Evolutionary conservation across 225 moss, liverwort and hornwort genomes (phyloP), one percentile per base, ranked within the genome.

Genomic region (Ulota crispa): DNA sequence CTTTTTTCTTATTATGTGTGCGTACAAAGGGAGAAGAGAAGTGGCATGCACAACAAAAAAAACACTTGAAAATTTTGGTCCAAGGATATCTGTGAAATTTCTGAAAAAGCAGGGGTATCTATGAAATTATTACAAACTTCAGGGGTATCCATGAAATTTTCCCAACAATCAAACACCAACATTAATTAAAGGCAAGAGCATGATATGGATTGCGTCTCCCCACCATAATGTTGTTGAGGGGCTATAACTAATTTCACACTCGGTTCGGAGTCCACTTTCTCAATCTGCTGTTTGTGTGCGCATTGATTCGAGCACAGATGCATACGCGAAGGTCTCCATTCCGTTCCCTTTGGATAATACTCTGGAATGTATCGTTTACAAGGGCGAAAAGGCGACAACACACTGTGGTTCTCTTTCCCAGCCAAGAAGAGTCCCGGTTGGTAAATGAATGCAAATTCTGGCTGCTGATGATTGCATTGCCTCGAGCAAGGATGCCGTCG

Each of bases 301-400:
- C 79, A 64, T 83, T 57, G 82, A 27, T 23, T 79, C 3, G 86
- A 74, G 64, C 75, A 86, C 14, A 69, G 16, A 36, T 82, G 79
- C 75, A 79, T 79, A 63, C 86, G 82, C n/a, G 86, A 86, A 75
- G 86, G 79, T 70, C 64, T 79, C 86, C 82, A 83, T 55, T 79
- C 86, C 75, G 74, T 86, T 5, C 37, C 64, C 23, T 79, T 63
- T 0, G 79, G 79, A 70, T 82, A 79, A 45, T 75, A 75, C 36
- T 82, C 82, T 37, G 79, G 79, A 28, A 83, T 86, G 26, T 86
- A 86, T 24, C 82, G 68, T 63, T 78, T 86, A 10, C 69, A 45
- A 27, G 79, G 82, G 14, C 86, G 82, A 13, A 86, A 86, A 34
- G 55, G 7, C 1, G 56, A 56, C n/a, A 23, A 56, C n/a, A 23